Evolutionary conservation across 352 stramenopile genomes (phyloP), one percentile per base, ranked within the genome.

Genomic region (Globisporangium viniferum): DNA sequence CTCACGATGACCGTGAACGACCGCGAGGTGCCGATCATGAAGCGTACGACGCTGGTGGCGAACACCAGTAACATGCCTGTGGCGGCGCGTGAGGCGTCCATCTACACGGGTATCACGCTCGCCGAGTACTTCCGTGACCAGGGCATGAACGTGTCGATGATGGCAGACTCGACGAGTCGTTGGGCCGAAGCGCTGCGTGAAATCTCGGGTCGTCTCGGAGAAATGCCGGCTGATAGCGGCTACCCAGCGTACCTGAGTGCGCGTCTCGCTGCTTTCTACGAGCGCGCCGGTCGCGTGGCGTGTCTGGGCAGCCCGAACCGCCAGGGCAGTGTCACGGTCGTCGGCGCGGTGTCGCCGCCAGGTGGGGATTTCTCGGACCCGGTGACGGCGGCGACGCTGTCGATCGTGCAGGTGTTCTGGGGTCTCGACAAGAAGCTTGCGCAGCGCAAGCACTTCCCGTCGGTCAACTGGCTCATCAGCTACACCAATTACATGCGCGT

Each of bases 51-150:
- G 53, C 83, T 99, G 35, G 98, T 99, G 62, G 98, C 98, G 62
- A 99, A 99, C 85, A 99, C 98, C n/a, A 99, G 96, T 81, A 99
- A 99, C 92, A 99, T 99, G 98, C 98, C 98, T 58, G 98, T 99
- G 74, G 98, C 98, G 59, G 98, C 98, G 31, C 97, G 98, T 86
- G 98, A 99, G 82, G 98, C 98, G 33, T 99, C 94, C 41, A 99
- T 99, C 75, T 99, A 99, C 90, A 99, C 98, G 55, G 92, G 94
- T 58, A 99, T 99, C 71, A 99, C 97, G 54, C 85, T 99, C 49
- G 96, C 97, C 57, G 97, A 99, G 81, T 99, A 99, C 84, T 99
- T 99, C 87, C 93, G 98, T 80, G 98, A 99, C 86, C 88, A 96
- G 68, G 88, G 86, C 44, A 99, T 99, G 95, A 99, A 99, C 77